A percentile compares a stretch with the other conserved stretches of the same genome.
phyloP scores from a whole-genome alignment of 192 early-diverging fungal genomes.

The Entomortierella lignicola region DNA sequence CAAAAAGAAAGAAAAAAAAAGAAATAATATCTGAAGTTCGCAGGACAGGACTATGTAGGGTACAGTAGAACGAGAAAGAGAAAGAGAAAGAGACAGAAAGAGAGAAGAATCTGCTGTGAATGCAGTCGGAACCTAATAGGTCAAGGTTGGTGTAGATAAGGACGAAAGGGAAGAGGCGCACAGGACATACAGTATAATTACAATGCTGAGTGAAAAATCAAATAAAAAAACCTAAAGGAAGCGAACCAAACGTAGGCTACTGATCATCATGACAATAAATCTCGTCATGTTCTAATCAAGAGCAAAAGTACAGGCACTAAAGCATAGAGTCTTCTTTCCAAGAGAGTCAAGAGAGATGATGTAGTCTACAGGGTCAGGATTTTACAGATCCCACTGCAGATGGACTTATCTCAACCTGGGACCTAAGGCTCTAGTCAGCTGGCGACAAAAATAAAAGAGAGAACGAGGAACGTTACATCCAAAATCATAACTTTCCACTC shows the following conservation, averaged over 20 bases:
- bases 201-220: no score
- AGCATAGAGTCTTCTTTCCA: conserved; percentile 3
- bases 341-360: neutral
- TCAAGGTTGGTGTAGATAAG: neutral
- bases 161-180: neutral
- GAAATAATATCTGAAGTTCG: neutral
- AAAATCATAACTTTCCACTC: neutral
- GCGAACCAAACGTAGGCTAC: no score
- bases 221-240: no score
- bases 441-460: neutral
- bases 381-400: neutral
- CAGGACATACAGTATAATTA: no score
- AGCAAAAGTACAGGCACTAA: no score
- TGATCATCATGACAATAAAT: no score
- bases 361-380: conserved; percentile 8
- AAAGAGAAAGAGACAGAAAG: neutral
- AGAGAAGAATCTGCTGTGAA: neutral
- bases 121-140: neutral
- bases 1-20: neutral
- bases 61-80: neutral
- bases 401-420: neutral
- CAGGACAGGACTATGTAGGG: neutral
- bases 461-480: neutral
- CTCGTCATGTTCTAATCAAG: no score
- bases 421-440: neutral